A percentile compares a stretch with the other conserved stretches of the same genome.
Conservation (phyloP, 208 protist genomes). For the Vickermania ingenoplastis region DNA sequence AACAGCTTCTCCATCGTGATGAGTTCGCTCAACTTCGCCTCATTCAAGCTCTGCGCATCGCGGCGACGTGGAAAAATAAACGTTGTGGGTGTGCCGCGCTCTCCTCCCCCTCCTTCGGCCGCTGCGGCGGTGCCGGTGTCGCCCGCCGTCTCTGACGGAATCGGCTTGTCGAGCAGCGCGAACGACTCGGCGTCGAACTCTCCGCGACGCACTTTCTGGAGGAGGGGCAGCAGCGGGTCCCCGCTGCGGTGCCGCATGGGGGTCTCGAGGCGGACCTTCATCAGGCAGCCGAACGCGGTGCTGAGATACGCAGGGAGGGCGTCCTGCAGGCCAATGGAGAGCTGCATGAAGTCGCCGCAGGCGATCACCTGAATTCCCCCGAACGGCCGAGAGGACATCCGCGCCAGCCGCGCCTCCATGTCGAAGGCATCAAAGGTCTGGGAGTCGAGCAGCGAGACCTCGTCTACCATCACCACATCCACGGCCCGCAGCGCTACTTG, state of each 20-base stretch:
- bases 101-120: no score
- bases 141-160: constrained; percentile 26
- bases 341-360: constrained; percentile 90
- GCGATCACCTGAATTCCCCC: constrained; percentile 88
- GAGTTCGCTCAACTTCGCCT: constrained; percentile 54
- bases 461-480: constrained; percentile 90
- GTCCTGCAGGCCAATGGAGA: constrained; percentile 28
- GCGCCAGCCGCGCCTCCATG: constrained; percentile 61
- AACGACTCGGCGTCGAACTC: constrained; percentile 37
- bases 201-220: constrained; percentile 49
- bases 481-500: constrained; percentile 60
- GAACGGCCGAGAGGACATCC: constrained; percentile 53
- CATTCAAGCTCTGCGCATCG: constrained; percentile 72
- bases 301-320: constrained; percentile 47
- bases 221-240: constrained; percentile 49
- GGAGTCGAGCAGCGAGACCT: constrained; percentile 83
- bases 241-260: constrained; percentile 62
- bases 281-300: constrained; percentile 37
- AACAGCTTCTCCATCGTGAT: constrained; percentile 49
- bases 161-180: constrained; percentile 32
- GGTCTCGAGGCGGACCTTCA: constrained; percentile 54
- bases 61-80: constrained; percentile 72
- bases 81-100: constrained; percentile 57
- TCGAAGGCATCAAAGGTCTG: constrained; percentile 83
- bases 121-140: no score